Evolutionary conservation across 2,329 filamentous ascomycete genomes (phyloP).

Genomic region (Colletotrichum sp.): DNA sequence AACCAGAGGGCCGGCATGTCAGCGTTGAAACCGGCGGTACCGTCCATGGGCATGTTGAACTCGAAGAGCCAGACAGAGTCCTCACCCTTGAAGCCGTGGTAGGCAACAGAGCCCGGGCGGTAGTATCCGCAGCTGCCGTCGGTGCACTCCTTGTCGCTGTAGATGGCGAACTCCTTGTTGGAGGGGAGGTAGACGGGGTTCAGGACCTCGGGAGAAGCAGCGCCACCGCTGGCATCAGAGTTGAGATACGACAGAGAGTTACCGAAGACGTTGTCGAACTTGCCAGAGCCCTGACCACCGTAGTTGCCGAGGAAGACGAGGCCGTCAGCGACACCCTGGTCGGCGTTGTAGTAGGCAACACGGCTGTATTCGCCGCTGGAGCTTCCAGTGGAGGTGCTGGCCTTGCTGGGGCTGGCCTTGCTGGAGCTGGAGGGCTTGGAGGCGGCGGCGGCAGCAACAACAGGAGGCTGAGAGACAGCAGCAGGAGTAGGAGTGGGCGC

Average conservation of each 20-base stretch:
- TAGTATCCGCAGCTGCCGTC: conserved; percentile 45
- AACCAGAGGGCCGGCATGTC: conserved; percentile 81
- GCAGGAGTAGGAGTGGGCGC: conserved; percentile 7
- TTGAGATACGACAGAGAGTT: conserved; percentile 52
- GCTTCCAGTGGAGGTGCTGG: conserved; percentile 5
- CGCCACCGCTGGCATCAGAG: conserved; percentile 42
- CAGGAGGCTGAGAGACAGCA: conserved; percentile 18
- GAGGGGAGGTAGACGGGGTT: conserved; percentile 44
- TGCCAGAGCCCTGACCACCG: conserved; percentile 47
- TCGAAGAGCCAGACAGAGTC: conserved; percentile 72
- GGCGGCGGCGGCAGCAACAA: background rate
- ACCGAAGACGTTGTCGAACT: conserved; percentile 47
- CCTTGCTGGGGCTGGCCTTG: conserved; percentile 18
- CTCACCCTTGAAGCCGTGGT: conserved; percentile 72
- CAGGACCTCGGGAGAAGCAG: conserved; percentile 43
- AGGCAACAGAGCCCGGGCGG: conserved; percentile 48
- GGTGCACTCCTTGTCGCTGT: conserved; percentile 47
- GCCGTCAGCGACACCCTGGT: conserved; percentile 42
- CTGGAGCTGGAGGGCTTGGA: conserved; percentile 17
- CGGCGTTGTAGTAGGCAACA: conserved; percentile 50
- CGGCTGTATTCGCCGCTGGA: conserved; percentile 42
- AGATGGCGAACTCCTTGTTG: conserved; percentile 51
- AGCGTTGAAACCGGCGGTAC: conserved; percentile 54
- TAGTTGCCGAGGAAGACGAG: conserved; percentile 55
- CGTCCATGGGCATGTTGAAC: conserved; percentile 73